A percentile compares a stretch with the other conserved stretches of the same genome.
Evolutionary conservation across 805 yeast species (phyloP).

Genomic region (Metschnikowia reukaufii): DNA sequence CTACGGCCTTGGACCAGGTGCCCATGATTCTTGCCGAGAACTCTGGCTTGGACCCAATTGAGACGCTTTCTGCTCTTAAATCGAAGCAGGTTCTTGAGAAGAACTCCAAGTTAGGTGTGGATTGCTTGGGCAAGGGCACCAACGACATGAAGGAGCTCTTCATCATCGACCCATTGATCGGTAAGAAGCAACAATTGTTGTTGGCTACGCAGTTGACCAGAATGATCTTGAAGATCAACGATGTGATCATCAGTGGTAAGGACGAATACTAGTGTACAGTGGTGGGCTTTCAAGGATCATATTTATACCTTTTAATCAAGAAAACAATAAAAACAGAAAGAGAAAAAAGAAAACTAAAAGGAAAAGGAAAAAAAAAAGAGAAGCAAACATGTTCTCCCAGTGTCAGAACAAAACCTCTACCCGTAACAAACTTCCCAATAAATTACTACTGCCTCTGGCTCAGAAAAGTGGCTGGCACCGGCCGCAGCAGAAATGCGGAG

Average conservation of each 20-base stretch:
- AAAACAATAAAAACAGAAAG: not conserved
- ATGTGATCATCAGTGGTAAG: constrained; percentile 88
- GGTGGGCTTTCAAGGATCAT: constrained; percentile 1
- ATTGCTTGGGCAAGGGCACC: constrained; percentile 84
- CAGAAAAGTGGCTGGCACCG: not conserved
- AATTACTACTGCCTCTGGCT: too few species aligned
- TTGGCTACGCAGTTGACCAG: constrained; percentile 96
- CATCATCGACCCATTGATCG: constrained; percentile 95
- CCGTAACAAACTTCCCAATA: too few species aligned
- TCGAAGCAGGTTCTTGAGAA: constrained; percentile 78
- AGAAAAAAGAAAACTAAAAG: not conserved
- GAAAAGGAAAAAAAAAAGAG: not conserved
- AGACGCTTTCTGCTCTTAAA: constrained; percentile 79
- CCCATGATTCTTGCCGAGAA: constrained; percentile 97
- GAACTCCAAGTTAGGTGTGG: constrained; percentile 80
- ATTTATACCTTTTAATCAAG: constrained; percentile 6
- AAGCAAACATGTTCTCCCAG: too few species aligned
- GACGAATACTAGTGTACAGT: constrained; percentile 54
- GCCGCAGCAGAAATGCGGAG: constrained; percentile 11
- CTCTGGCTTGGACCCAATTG: constrained; percentile 93
- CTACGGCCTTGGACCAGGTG: constrained; percentile 84
- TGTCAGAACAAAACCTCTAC: not conserved
- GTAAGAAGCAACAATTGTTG: constrained; percentile 93
- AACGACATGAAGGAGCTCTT: constrained; percentile 93
- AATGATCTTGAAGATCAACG: constrained; percentile 96